These are phyloP conservation scores for Reticulascus tulasneorum DNA, from an alignment of 2,329 filamentous ascomycete genomes.

Conservation along the genomic window DNA sequence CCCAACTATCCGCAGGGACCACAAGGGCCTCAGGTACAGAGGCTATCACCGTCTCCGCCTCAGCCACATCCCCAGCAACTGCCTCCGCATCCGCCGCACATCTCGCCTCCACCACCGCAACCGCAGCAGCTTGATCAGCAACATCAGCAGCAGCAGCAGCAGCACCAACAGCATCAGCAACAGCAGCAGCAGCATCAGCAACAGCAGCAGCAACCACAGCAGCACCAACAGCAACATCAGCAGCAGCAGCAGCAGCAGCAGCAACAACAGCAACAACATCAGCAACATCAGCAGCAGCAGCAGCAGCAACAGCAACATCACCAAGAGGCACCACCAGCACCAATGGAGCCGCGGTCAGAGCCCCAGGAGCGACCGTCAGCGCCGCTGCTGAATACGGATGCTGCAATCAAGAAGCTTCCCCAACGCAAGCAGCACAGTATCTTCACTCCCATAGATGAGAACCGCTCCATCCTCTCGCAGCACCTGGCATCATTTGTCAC, in stretches of 20 bases:
- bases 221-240: constrained; percentile 27
- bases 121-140: constrained; percentile 27
- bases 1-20: constrained; percentile 58
- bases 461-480: constrained; percentile 79
- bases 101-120: constrained; percentile 52
- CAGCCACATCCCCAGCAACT: constrained; percentile 52
- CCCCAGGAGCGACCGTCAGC: constrained; percentile 42
- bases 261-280: no score
- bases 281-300: constrained; percentile 35
- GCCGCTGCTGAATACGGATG: constrained; percentile 46
- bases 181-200: constrained; percentile 35
- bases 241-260: constrained; percentile 36
- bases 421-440: constrained; percentile 86
- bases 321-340: constrained; percentile 46
- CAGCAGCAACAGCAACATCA: constrained; percentile 39
- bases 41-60: constrained; percentile 56
- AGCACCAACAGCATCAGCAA: constrained; percentile 24
- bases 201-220: constrained; percentile 33
- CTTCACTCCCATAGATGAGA: constrained; percentile 95
- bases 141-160: constrained; percentile 24
- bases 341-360: constrained; percentile 44
- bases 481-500: constrained; percentile 68
- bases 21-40: constrained; percentile 37
- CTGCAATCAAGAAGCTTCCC: constrained; percentile 58
- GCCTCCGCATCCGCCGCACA: constrained; percentile 43